phyloP scores from a whole-genome alignment of 1,139 yeast genomes.

The Hansenula lynferdii region DNA sequence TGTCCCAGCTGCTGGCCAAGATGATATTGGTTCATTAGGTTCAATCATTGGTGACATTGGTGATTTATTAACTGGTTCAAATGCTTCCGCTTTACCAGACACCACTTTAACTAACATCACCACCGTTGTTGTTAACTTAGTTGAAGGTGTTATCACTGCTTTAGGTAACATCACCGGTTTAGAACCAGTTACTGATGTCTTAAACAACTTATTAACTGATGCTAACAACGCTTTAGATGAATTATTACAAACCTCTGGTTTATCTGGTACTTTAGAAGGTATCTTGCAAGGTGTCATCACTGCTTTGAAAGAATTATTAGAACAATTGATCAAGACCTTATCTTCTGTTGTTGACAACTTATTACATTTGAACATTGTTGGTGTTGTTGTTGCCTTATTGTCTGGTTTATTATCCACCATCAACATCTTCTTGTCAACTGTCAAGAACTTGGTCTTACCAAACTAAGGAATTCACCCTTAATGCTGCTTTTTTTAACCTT shows the following conservation, averaged over 20 bases:
- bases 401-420: slow-evolving; percentile 6
- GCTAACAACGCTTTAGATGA: neutral
- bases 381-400: slow-evolving; percentile 11
- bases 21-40: neutral
- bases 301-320: slow-evolving; percentile 5
- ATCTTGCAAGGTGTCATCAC: slow-evolving; percentile 1
- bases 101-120: neutral
- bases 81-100: slow-evolving; percentile 3
- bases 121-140: neutral
- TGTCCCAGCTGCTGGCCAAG: slow-evolving; percentile 6
- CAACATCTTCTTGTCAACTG: neutral
- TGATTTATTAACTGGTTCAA: no score
- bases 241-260: slow-evolving; percentile 1
- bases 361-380: slow-evolving; percentile 12
- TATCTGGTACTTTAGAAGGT: neutral
- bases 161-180: slow-evolving; percentile 3
- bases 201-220: slow-evolving; percentile 1
- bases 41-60: no score
- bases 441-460: neutral
- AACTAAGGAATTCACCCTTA: neutral
- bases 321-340: slow-evolving; percentile 5
- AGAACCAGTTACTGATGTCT: slow-evolving; percentile 5
- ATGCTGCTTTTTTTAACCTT: no score
- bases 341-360: slow-evolving; percentile 4
- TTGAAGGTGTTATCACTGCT: neutral